Conservation (phyloP, 1,139 yeast genomes). For the Geotrichum histeridarum region DNA sequence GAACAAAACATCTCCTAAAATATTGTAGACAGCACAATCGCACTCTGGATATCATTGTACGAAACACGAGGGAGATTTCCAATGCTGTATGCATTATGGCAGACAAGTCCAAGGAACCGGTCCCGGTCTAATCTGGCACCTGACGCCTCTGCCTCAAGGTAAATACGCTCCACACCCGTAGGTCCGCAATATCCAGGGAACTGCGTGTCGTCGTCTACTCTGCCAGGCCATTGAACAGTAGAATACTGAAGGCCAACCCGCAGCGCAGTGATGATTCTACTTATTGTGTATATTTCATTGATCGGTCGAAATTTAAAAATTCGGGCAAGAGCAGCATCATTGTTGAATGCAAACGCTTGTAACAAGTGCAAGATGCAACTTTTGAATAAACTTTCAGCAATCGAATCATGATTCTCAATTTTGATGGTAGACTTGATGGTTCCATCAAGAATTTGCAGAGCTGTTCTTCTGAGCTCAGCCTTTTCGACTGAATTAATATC, state of each 20-base stretch:
- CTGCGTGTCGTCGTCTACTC: slow-evolving; percentile 16
- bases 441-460: slow-evolving; percentile 7
- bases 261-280: slow-evolving; percentile 11
- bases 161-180: slow-evolving; percentile 11
- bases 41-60: slow-evolving; percentile 9
- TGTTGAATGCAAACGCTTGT: slow-evolving; percentile 4
- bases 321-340: neutral
- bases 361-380: slow-evolving; percentile 9
- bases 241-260: slow-evolving; percentile 14
- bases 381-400: slow-evolving; percentile 18
- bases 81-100: slow-evolving; percentile 2
- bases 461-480: neutral
- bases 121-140: slow-evolving; percentile 9
- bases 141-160: neutral
- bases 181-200: slow-evolving; percentile 19
- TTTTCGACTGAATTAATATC: neutral
- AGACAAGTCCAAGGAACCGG: slow-evolving; percentile 8
- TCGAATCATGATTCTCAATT: neutral
- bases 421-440: slow-evolving; percentile 7
- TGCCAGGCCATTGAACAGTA: slow-evolving; percentile 16
- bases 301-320: slow-evolving; percentile 6
- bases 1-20: neutral
- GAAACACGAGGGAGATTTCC: slow-evolving; percentile 14
- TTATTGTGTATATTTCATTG: slow-evolving; percentile 8
- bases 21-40: slow-evolving; percentile 5